Base-by-base conservation (phyloP, 164 flowering plant genomes). In the Taxillus chinensis region DNA sequence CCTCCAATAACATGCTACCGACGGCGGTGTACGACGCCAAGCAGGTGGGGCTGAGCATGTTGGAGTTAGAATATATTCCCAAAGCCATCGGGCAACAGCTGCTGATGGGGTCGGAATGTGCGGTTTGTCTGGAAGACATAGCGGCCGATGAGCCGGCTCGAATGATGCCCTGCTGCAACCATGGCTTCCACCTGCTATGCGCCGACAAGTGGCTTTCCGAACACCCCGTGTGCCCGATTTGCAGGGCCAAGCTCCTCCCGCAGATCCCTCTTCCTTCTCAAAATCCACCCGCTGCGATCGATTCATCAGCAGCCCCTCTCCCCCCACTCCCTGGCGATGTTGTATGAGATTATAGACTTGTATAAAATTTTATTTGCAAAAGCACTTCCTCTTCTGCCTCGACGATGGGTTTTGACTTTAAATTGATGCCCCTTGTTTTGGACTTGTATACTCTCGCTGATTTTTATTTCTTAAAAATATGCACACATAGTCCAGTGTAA, bases 191-290 rank as follows among this genome's bases (percentile, higher is more conserved):
- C 64, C 48, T 79, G 3, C 39, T 70, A 3, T 85, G 90, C 55
- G 87, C 81, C 12, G 87, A 85, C 61, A 62, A 78, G 3, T 85
- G 90, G 90, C 83, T 85, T 2, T 67, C 84, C 4, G 77, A 66
- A 67, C 77, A 83, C 53, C 27, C 79, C 0, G 66, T 73, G 17
- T 85, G 87, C 46, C 90, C 90, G 46, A 62, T 85, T 54, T 85
- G 90, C 45, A 54, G 87, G 41, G 61, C 75, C 41, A 71, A 67
- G 60, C 74, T 85, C n/a, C 69, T 54, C 8, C 67, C 79, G 3
- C 60, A 69, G 54, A 14, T 73, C n/a, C 50, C 73, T 45, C 38
- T 50, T 27, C 62, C 66, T 37, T 15, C 62, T 16, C 63, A 3
- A 16, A 27, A 74, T 27, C 51, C n/a, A n/a, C n/a, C n/a, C n/a